Evolutionary conservation across 2,329 filamentous ascomycete genomes (phyloP), one percentile per base, ranked within the genome.

Genomic region (Fusarium sp.): DNA sequence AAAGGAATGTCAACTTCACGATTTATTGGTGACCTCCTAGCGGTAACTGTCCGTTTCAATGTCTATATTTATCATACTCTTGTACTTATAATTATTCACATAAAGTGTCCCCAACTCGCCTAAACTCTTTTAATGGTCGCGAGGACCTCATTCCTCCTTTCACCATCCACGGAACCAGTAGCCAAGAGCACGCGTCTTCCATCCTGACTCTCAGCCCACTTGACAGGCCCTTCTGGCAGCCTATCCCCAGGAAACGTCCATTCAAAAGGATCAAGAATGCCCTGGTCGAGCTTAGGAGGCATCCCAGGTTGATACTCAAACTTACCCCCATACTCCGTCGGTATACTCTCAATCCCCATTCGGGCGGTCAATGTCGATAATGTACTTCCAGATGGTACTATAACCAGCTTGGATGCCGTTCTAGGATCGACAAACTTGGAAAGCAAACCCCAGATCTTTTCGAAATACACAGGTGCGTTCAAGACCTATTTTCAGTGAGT

Each of bases 371-470:
- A 11, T 2, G 39, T 45, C 2, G 39, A 34, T 1, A 52, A 20
- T 1, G 49, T 15, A 4, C 45, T 28, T 3, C 28, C n/a, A 6
- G 49, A 45, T 4, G 49, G 10, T 3, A 46, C 49, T 4, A 46
- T 52, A 14, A 52, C 32, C 14, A 52, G 49, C 7, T 52, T 52
- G 6, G 49, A 26, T 2, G 49, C 38, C 17, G 49, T 52, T 11
- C 49, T 26, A 9, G 49, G 49, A n/a, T 52, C 49, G 1, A 52
- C 17, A 4, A 52, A 24, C 7, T 26, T 52, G 14, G 49, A 52
- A 9, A 52, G n/a, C 2, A 52, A 24, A 4, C 49, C 38, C 49
- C 49, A 52, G 12, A 52, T 52, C 26, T 45, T 44, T 20, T 38
- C 49, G 32, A 52, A 52, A 7, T 52, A 52, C 2, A 28, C 17